Conservation (phyloP, 192 early-diverging fungal genomes). For the Coemansia sp. region DNA sequence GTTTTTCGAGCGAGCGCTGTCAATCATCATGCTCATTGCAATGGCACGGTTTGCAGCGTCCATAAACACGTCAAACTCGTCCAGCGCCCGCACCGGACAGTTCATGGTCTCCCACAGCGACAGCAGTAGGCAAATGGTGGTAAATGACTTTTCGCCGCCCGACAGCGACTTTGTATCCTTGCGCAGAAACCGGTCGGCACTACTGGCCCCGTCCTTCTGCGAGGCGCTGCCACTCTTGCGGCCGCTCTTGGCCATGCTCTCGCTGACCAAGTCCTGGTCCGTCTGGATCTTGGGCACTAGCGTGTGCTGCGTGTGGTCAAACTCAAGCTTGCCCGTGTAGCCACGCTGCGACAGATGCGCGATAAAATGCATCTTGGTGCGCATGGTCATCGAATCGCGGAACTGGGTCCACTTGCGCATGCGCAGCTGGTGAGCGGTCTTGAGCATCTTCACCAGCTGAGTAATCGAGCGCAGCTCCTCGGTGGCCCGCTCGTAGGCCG, state of each 20-base stretch:
- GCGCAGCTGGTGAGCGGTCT: constrained; percentile 58
- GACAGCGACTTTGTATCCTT: constrained; percentile 92
- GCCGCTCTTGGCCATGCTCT: constrained; percentile 7
- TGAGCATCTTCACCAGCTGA: constrained; percentile 54
- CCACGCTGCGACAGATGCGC: constrained; percentile 75
- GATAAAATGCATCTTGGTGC: constrained; percentile 71
- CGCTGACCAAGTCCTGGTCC: constrained; percentile 36
- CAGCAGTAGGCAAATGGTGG: constrained; percentile 88
- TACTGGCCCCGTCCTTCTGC: background rate
- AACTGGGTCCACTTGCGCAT: constrained; percentile 65
- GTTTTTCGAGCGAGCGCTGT: constrained; percentile 64
- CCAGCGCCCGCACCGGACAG: constrained; percentile 87
- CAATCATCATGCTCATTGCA: constrained; percentile 87
- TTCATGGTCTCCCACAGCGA: constrained; percentile 92
- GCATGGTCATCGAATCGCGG: constrained; percentile 67
- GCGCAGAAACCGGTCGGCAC: constrained; percentile 24
- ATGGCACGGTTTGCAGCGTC: constrained; percentile 92
- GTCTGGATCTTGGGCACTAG: constrained; percentile 65
- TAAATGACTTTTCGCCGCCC: constrained; percentile 97
- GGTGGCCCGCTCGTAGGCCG: constrained; percentile 57
- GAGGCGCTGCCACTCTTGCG: constrained; percentile 2
- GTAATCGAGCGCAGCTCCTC: constrained; percentile 52
- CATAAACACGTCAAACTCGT: constrained; percentile 99
- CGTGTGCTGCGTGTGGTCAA: constrained; percentile 66
- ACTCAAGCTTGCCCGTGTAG: constrained; percentile 72